Percentiles rank a stretch among this genome's conserved stretches.
phyloP scores from a whole-genome alignment of 2,329 filamentous ascomycete species.

The Monosporascus ibericus region DNA sequence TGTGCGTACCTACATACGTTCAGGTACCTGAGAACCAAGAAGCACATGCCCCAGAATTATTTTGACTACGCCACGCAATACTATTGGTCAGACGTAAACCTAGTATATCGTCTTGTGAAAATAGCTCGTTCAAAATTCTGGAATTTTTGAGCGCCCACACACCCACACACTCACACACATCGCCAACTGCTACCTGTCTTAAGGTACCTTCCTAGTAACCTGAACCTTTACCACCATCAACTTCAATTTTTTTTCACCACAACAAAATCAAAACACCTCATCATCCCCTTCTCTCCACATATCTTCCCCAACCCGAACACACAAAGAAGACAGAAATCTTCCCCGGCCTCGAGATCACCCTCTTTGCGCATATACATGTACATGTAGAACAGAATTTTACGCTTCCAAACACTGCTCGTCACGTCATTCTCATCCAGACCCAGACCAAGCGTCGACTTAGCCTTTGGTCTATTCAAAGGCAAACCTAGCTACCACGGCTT shows the following conservation, averaged over 20 bases:
- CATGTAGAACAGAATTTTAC: neutral
- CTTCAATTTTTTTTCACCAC: no score
- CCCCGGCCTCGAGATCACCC: no score
- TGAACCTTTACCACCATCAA: no score
- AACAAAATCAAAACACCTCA: no score
- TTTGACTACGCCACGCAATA: neutral
- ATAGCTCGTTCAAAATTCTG: neutral
- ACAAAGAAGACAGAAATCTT: no score
- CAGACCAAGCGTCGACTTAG: slow-evolving; percentile 27
- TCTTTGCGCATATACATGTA: no score
- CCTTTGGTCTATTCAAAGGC: slow-evolving; percentile 68
- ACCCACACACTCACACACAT: neutral
- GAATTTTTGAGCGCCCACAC: neutral
- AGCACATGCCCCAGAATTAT: neutral
- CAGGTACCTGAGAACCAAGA: neutral
- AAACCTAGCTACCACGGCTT: slow-evolving; percentile 53
- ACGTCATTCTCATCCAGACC: slow-evolving; percentile 1
- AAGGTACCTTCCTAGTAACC: no score
- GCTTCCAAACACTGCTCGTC: neutral
- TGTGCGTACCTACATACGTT: no score
- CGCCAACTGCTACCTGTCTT: no score
- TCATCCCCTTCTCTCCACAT: no score
- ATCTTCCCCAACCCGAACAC: no score
- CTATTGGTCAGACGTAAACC: neutral
- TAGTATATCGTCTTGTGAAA: neutral